A percentile compares a stretch with the other conserved stretches of the same genome.
phyloP scores from a whole-genome alignment of 129 eudicot genomes.

The Flaveria robusta region DNA sequence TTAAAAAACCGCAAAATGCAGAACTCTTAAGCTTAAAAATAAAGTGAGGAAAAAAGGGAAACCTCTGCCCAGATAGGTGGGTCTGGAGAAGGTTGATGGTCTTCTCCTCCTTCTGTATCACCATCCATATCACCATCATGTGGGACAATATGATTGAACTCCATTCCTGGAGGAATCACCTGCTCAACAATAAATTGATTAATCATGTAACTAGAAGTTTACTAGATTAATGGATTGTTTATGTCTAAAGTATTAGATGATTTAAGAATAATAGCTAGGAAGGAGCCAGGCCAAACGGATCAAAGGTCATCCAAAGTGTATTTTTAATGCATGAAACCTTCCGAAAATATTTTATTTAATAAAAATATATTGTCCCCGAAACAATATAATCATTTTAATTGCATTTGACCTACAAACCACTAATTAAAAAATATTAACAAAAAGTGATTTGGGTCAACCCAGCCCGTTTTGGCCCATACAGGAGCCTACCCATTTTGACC shows the following conservation, averaged over 20 bases:
- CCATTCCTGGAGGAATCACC: constrained; percentile 99
- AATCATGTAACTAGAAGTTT: constrained; percentile 10
- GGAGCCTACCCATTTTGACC: not conserved
- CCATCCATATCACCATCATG: constrained; percentile 91
- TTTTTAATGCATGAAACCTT: constrained; percentile 7
- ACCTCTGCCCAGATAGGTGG: constrained; percentile 99
- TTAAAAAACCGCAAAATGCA: not conserved
- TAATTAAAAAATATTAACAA: not conserved
- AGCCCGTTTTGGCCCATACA: constrained; percentile 4
- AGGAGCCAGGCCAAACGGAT: not conserved
- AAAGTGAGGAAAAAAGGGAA: not conserved
- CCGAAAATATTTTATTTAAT: not conserved
- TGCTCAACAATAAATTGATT: constrained; percentile 34
- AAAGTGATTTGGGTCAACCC: not conserved
- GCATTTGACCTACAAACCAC: not conserved
- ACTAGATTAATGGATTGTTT: not conserved
- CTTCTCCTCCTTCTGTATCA: constrained; percentile 82
- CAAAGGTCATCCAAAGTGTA: not conserved
- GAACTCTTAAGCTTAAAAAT: not conserved
- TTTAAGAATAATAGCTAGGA: not conserved
- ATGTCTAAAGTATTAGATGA: not conserved
- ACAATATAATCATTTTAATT: not conserved
- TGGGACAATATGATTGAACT: constrained; percentile 94
- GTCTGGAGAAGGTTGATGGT: constrained; percentile 75
- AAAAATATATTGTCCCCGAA: not conserved